Evolutionary conservation across 176 grass and related monocot species (phyloP).

Genomic region (Dendrocalamus sinicus): DNA sequence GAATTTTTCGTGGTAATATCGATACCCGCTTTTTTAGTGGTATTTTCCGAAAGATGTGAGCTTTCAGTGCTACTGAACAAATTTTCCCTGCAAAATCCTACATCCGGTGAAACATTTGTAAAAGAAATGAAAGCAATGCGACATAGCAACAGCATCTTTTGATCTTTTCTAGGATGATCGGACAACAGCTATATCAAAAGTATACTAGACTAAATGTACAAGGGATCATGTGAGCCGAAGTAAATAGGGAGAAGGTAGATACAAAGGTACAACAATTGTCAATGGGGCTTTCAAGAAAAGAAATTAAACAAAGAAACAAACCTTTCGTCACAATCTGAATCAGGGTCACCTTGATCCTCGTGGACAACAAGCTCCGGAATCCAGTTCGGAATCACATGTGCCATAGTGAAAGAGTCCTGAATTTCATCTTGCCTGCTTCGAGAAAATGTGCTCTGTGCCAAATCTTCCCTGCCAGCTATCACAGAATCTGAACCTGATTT

Average conservation of each 20-base stretch:
- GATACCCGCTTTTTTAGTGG: no score
- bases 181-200: slow-evolving; percentile 10
- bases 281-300: slow-evolving; percentile 7
- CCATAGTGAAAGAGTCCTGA: slow-evolving; percentile 69
- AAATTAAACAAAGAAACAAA: slow-evolving; percentile 51
- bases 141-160: slow-evolving; percentile 19
- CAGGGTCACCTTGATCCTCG: slow-evolving; percentile 60
- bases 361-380: slow-evolving; percentile 62
- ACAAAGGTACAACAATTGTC: not conserved
- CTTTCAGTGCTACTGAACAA: no score
- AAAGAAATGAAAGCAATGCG: slow-evolving; percentile 13
- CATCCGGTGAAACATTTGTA: slow-evolving; percentile 15
- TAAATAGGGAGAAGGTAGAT: not conserved
- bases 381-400: slow-evolving; percentile 86
- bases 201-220: not conserved
- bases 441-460: slow-evolving; percentile 36
- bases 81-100: not conserved
- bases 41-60: no score
- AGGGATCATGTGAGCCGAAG: slow-evolving; percentile 13
- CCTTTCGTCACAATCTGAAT: slow-evolving; percentile 87
- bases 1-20: no score
- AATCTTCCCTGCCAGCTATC: slow-evolving; percentile 33
- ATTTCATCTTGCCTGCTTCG: slow-evolving; percentile 61
- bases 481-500: slow-evolving; percentile 55
- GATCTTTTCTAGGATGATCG: slow-evolving; percentile 13